Conservation (phyloP, 2,329 filamentous ascomycete genomes). For the Curvularia hawaiiensis region DNA sequence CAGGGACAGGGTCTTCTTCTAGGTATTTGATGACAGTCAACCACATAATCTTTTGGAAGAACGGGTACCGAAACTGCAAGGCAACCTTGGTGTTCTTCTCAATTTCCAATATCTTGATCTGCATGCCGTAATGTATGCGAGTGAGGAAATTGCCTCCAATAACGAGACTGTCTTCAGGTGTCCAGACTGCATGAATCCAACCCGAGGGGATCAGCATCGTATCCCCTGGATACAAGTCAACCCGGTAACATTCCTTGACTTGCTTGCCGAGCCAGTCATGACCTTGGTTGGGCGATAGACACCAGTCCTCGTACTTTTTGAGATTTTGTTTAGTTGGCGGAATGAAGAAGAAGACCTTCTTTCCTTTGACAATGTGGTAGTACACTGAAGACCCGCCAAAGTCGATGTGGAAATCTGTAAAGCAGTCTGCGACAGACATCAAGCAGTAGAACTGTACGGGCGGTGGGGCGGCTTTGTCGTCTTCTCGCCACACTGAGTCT, state of each 20-base stretch:
- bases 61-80: conserved; percentile 69
- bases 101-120: conserved; percentile 68
- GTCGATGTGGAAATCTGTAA: conserved; percentile 74
- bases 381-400: conserved; percentile 74
- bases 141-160: conserved; percentile 75
- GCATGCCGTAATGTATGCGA: conserved; percentile 67
- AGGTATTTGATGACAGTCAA: conserved; percentile 68
- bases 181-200: conserved; percentile 76
- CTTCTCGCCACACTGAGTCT: conserved; percentile 61
- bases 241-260: conserved; percentile 69
- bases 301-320: conserved; percentile 75
- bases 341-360: conserved; percentile 75
- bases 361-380: conserved; percentile 71
- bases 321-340: conserved; percentile 70
- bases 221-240: conserved; percentile 69
- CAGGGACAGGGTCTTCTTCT: conserved; percentile 66
- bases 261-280: conserved; percentile 68
- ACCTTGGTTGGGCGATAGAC: conserved; percentile 68
- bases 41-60: conserved; percentile 74
- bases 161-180: conserved; percentile 70
- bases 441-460: conserved; percentile 72
- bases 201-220: conserved; percentile 74
- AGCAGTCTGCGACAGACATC: conserved; percentile 74
- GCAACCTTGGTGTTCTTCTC: conserved; percentile 71
- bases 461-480: conserved; percentile 62